A percentile compares a stretch with the other conserved stretches of the same genome.
Conservation (phyloP, 2,329 filamentous ascomycete species). For the Ophiostoma novo-ulmi region DNA sequence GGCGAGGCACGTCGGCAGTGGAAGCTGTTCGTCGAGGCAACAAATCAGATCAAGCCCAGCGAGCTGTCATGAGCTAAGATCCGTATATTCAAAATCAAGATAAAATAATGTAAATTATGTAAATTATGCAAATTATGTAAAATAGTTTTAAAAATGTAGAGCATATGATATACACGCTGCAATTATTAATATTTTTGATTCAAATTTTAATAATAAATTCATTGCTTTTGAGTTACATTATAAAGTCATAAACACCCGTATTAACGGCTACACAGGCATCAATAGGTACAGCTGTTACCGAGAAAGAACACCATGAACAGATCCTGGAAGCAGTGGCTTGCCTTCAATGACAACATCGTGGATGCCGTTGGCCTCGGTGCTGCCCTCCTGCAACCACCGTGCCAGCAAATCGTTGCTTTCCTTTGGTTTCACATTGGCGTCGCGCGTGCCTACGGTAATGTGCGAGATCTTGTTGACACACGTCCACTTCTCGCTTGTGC, state of each 20-base stretch:
- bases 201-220: neutral
- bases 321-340: constrained; percentile 45
- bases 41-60: constrained; percentile 44
- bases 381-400: constrained; percentile 62
- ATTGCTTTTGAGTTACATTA: neutral
- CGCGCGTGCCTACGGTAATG: constrained; percentile 81
- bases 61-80: neutral
- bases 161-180: neutral
- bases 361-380: constrained; percentile 42
- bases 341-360: constrained; percentile 47
- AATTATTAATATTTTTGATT: neutral
- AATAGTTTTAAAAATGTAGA: constrained; percentile 8
- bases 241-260: too few species aligned
- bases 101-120: constrained; percentile 8
- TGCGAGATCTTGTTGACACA: constrained; percentile 77
- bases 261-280: neutral
- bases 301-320: constrained; percentile 45
- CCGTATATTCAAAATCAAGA: too few species aligned
- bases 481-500: constrained; percentile 46
- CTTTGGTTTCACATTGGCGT: constrained; percentile 73
- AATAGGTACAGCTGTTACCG: constrained; percentile 4
- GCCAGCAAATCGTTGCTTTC: constrained; percentile 85
- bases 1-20: constrained; percentile 82
- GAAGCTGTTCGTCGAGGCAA: constrained; percentile 76
- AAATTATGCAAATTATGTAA: neutral